A percentile compares a stretch with the other conserved stretches of the same genome.
phyloP scores from a whole-genome alignment of 2,329 filamentous ascomycete genomes.

The Beauveria scarabaeidicola region DNA sequence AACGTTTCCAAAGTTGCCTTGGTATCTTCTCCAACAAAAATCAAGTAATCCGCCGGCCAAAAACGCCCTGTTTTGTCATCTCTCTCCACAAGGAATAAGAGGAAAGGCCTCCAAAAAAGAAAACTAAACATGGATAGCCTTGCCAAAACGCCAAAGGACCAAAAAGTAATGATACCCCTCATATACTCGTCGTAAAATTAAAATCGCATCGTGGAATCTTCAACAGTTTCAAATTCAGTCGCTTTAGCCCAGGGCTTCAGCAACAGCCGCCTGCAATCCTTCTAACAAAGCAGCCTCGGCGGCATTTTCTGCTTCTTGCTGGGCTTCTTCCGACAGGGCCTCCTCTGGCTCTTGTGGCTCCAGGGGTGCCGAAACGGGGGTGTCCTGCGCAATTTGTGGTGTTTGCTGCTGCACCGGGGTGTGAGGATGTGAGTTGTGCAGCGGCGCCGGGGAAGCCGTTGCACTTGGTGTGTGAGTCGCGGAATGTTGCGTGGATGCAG shows the following conservation, averaged over 20 bases:
- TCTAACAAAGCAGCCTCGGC: slow-evolving; percentile 27
- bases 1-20: neutral
- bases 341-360: slow-evolving; percentile 17
- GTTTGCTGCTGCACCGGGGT: slow-evolving; percentile 3
- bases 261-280: slow-evolving; percentile 27
- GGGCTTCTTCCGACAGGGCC: slow-evolving; percentile 17
- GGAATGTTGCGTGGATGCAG: neutral
- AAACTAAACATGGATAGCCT: neutral
- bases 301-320: slow-evolving; percentile 24
- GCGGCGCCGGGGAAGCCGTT: slow-evolving; percentile 1
- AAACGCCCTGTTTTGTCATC: slow-evolving; percentile 1
- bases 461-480: neutral
- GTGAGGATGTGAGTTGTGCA: slow-evolving; percentile 2
- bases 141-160: neutral
- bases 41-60: neutral
- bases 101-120: neutral
- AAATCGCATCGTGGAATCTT: neutral
- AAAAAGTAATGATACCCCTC: neutral
- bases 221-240: neutral
- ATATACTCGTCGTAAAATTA: neutral
- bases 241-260: slow-evolving; percentile 15
- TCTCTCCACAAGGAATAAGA: neutral
- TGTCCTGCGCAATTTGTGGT: neutral
- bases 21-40: slow-evolving; percentile 2
- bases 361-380: slow-evolving; percentile 10